These are phyloP conservation scores for Colletotrichum abscissum DNA, from an alignment of 2,329 filamentous ascomycete genomes.

Conservation along the genomic window DNA sequence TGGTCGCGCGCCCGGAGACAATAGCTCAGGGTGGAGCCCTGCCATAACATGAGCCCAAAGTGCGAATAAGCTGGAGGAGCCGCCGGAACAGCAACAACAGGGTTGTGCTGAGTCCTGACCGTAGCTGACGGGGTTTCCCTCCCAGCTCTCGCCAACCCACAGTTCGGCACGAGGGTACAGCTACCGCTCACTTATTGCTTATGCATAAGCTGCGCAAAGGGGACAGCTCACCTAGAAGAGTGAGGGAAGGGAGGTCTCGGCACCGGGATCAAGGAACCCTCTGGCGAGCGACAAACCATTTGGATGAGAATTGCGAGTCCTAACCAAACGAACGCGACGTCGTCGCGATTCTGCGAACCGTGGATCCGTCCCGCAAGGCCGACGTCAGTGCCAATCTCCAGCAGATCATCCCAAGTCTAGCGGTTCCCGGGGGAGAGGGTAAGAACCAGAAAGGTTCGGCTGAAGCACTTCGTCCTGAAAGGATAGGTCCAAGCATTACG, in stretches of 20 bases:
- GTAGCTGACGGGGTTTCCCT: conserved; percentile 7
- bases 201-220: neutral
- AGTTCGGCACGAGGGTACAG: neutral
- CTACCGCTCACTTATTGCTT: neutral
- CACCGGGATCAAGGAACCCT: neutral
- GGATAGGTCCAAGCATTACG: conserved; percentile 1
- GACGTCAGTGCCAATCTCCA: neutral
- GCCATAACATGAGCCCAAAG: conserved; percentile 18
- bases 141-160: neutral
- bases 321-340: neutral
- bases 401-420: conserved; percentile 23
- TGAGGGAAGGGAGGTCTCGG: neutral
- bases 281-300: neutral
- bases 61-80: conserved; percentile 23
- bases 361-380: neutral
- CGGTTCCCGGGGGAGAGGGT: neutral
- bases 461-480: conserved; percentile 6
- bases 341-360: neutral
- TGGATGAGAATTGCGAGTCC: neutral
- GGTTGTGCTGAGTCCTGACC: conserved; percentile 21
- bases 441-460: conserved; percentile 1
- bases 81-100: conserved; percentile 10
- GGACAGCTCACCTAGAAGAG: neutral
- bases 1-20: conserved; percentile 8
- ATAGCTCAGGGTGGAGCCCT: conserved; percentile 20